phyloP scores from a whole-genome alignment of 2,329 filamentous ascomycete genomes.

The Pseudocercospora vitis region DNA sequence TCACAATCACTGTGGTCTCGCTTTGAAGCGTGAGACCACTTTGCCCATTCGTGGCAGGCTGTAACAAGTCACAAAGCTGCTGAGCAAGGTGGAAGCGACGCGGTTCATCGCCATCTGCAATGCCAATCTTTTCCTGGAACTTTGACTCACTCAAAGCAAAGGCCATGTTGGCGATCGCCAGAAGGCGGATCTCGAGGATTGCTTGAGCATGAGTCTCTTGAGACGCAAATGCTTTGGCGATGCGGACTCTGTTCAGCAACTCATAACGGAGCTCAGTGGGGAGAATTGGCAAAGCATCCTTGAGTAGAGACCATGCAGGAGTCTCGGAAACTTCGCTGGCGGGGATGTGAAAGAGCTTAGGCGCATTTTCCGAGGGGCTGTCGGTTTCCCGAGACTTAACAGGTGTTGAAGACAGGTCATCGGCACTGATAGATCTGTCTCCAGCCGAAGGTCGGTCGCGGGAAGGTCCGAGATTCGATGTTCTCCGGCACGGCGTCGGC shows the following conservation, averaged over 20 bases:
- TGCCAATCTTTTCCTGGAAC: constrained; percentile 84
- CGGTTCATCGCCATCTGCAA: constrained; percentile 85
- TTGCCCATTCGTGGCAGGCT: constrained; percentile 72
- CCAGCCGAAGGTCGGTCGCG: constrained; percentile 35
- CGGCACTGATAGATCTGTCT: constrained; percentile 28
- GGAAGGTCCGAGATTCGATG: constrained; percentile 50
- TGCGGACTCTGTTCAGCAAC: constrained; percentile 76
- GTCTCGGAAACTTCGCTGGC: constrained; percentile 46
- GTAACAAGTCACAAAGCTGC: constrained; percentile 87
- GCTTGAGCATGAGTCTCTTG: constrained; percentile 68
- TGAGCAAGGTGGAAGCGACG: constrained; percentile 85
- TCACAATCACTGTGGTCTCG: constrained; percentile 76
- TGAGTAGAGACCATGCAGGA: constrained; percentile 45
- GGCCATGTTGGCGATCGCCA: constrained; percentile 86
- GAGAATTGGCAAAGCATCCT: constrained; percentile 56
- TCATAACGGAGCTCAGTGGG: constrained; percentile 78
- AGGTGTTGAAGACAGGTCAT: constrained; percentile 31
- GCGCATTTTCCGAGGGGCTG: constrained; percentile 40
- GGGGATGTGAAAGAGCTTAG: constrained; percentile 65
- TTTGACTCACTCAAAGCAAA: constrained; percentile 80
- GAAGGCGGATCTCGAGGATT: constrained; percentile 71
- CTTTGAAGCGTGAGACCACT: constrained; percentile 69
- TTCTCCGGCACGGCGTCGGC: constrained; percentile 73
- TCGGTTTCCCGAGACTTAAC: constrained; percentile 37
- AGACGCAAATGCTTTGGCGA: constrained; percentile 74